Conservation (phyloP, 2,329 filamentous ascomycete species). For the Fusarium anguioides region DNA sequence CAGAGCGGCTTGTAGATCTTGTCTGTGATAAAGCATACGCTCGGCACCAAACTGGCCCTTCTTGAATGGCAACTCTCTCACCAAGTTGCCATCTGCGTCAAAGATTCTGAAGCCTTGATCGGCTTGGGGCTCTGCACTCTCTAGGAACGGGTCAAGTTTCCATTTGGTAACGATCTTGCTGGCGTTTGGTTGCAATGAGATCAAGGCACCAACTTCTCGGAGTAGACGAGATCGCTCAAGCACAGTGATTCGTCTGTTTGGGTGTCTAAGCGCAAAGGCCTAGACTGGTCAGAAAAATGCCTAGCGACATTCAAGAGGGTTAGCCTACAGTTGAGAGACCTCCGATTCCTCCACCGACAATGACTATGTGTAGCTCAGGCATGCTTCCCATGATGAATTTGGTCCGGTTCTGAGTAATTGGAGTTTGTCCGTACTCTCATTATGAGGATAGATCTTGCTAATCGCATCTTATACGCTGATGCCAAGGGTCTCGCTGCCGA, state of each 20-base stretch:
- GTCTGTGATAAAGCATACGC: conserved; percentile 36
- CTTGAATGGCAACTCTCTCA: conserved; percentile 30
- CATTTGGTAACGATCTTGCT: conserved; percentile 37
- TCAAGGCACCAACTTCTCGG: conserved; percentile 36
- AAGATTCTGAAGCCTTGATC: conserved; percentile 39
- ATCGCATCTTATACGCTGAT: conserved; percentile 18
- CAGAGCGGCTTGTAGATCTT: conserved; percentile 34
- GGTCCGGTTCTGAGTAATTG: not conserved
- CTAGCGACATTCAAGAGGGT: fast-evolving
- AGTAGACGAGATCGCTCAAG: conserved; percentile 39
- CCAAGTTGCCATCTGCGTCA: conserved; percentile 23
- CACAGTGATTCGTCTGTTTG: conserved; percentile 34
- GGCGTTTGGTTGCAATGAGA: conserved; percentile 38
- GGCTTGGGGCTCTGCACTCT: conserved; percentile 28
- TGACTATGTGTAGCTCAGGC: conserved; percentile 33
- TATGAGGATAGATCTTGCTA: not conserved
- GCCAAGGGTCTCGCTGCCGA: not conserved
- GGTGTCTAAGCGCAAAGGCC: conserved; percentile 28
- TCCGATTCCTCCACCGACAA: conserved; percentile 39
- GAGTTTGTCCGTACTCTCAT: not conserved
- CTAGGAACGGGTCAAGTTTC: conserved; percentile 28
- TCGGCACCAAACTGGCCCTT: conserved; percentile 37
- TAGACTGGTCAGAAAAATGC: not conserved
- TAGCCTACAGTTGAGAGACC: conserved; percentile 30
- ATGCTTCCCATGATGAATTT: conserved; percentile 30